Conservation (phyloP, 768 basidiomycete genomes). For the Tylopilus sp. region DNA sequence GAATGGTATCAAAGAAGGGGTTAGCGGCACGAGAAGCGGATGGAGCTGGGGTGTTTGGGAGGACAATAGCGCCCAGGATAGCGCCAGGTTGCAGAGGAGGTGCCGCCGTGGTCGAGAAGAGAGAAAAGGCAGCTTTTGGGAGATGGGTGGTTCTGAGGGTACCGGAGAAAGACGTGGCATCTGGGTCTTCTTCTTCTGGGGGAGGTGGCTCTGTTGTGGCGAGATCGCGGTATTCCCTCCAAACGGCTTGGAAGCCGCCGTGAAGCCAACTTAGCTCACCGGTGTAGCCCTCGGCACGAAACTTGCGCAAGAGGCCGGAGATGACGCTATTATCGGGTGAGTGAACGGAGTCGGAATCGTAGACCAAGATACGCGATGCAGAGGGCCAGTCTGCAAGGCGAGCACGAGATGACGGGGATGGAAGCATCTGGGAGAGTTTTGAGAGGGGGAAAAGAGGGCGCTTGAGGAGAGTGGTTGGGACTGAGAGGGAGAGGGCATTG, state of each 20-base stretch:
- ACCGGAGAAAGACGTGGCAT: constrained; percentile 22
- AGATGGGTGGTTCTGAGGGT: constrained; percentile 55
- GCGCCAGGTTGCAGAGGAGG: constrained; percentile 12
- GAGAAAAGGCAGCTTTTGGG: constrained; percentile 61
- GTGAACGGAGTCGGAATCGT: constrained; percentile 73
- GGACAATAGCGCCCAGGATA: not conserved
- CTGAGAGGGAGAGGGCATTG: constrained; percentile 76
- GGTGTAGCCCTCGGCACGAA: constrained; percentile 53
- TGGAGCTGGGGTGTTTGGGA: constrained; percentile 19
- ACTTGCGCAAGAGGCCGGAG: constrained; percentile 71
- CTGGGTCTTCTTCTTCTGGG: constrained; percentile 50
- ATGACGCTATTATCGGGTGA: constrained; percentile 68
- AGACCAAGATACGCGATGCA: constrained; percentile 68
- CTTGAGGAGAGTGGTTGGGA: constrained; percentile 92
- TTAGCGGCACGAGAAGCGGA: constrained; percentile 44
- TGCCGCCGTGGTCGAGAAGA: constrained; percentile 39
- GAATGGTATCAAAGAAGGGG: constrained; percentile 94
- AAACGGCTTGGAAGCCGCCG: constrained; percentile 79
- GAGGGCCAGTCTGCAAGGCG: constrained; percentile 59
- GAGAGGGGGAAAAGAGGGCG: constrained; percentile 82
- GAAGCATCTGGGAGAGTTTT: constrained; percentile 78
- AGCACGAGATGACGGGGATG: constrained; percentile 50
- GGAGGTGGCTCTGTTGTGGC: constrained; percentile 48
- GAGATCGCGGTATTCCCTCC: constrained; percentile 48
- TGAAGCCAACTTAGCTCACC: constrained; percentile 74